These are phyloP conservation scores for Endocalyx cinctus DNA, from an alignment of 2,329 filamentous ascomycete genomes.

Conservation along the genomic window DNA sequence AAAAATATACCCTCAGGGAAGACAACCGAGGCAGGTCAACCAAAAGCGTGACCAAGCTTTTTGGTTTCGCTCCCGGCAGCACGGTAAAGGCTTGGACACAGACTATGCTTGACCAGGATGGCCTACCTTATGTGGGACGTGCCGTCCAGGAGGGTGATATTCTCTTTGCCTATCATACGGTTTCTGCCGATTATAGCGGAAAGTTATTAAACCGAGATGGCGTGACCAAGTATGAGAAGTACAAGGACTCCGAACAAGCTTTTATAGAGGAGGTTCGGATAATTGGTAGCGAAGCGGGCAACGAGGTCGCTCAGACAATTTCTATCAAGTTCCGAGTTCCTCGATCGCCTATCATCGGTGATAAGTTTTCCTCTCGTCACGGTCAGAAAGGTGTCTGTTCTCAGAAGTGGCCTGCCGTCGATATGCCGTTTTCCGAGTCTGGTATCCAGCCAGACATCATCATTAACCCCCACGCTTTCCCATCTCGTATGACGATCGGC, in stretches of 20 bases:
- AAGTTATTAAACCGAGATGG: slow-evolving; percentile 82
- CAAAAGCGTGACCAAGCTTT: slow-evolving; percentile 73
- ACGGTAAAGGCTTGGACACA: slow-evolving; percentile 67
- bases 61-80: slow-evolving; percentile 81
- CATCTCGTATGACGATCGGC: slow-evolving; percentile 98
- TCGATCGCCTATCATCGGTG: slow-evolving; percentile 85
- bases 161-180: slow-evolving; percentile 84
- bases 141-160: slow-evolving; percentile 76
- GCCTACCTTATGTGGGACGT: slow-evolving; percentile 75
- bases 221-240: slow-evolving; percentile 82
- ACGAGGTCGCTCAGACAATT: slow-evolving; percentile 79
- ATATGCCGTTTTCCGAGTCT: slow-evolving; percentile 96
- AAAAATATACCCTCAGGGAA: slow-evolving; percentile 82
- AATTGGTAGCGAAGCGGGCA: slow-evolving; percentile 78
- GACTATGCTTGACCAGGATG: slow-evolving; percentile 77
- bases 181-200: slow-evolving; percentile 73
- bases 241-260: slow-evolving; percentile 85
- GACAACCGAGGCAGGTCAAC: slow-evolving; percentile 63
- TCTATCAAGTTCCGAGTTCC: slow-evolving; percentile 92
- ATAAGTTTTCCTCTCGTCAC: slow-evolving; percentile 98
- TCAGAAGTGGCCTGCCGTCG: slow-evolving; percentile 88
- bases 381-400: slow-evolving; percentile 97
- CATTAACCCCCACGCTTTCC: slow-evolving; percentile 99
- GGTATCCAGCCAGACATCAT: slow-evolving; percentile 97
- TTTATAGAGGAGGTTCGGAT: slow-evolving; percentile 92